Evolutionary conservation across 1,284 basidiomycete genomes (phyloP).

Genomic region (Trichosporon asahii): DNA sequence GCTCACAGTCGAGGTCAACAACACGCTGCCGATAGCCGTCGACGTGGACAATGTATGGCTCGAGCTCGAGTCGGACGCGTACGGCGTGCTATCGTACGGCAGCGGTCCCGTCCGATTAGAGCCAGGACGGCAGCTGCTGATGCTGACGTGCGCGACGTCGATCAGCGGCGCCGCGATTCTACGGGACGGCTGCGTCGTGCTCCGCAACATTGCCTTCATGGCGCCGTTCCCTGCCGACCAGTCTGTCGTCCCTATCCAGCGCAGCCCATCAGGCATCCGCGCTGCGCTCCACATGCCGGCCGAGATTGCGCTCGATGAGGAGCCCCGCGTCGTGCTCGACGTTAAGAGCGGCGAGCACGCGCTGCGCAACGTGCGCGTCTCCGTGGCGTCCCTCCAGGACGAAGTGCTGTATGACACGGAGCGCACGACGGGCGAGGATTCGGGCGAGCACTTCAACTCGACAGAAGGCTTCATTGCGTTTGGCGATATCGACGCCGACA

Average conservation of each 20-base stretch:
- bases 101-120: constrained; percentile 24
- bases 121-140: constrained; percentile 38
- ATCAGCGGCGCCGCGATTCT: constrained; percentile 31
- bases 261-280: constrained; percentile 28
- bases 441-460: neutral
- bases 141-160: constrained; percentile 35
- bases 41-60: constrained; percentile 32
- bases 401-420: constrained; percentile 31
- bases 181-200: constrained; percentile 21
- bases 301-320: constrained; percentile 39
- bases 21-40: constrained; percentile 32
- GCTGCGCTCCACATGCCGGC: constrained; percentile 39
- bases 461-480: constrained; percentile 16
- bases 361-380: constrained; percentile 24
- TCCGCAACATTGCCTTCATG: constrained; percentile 30
- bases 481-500: constrained; percentile 23
- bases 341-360: constrained; percentile 25
- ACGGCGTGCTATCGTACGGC: constrained; percentile 36
- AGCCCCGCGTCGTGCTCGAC: constrained; percentile 35
- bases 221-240: constrained; percentile 19
- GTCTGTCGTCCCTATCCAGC: constrained; percentile 23
- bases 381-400: constrained; percentile 24
- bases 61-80: constrained; percentile 31
- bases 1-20: constrained; percentile 34
- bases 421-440: constrained; percentile 14